Percentiles rank a stretch among this genome's conserved stretches.
Conservation (phyloP, 768 basidiomycete species). For the Suillus ampliporus region DNA sequence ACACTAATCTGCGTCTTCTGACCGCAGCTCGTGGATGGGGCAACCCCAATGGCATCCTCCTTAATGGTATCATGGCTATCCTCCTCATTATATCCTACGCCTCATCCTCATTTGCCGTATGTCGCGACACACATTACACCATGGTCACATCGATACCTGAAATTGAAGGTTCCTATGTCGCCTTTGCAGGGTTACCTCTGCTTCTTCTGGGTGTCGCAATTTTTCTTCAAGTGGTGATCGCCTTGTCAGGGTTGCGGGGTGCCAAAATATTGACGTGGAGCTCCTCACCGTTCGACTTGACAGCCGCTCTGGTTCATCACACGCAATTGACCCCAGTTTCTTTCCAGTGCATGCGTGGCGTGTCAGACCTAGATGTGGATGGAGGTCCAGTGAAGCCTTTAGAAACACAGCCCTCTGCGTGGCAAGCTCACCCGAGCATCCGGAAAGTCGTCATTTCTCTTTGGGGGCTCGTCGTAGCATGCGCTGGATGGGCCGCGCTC, state of each 20-base stretch:
- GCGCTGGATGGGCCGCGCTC: slow-evolving; percentile 28
- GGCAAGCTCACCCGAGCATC: slow-evolving; percentile 29
- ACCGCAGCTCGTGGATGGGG: slow-evolving; percentile 23
- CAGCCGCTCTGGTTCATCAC: slow-evolving; percentile 36
- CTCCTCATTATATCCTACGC: slow-evolving; percentile 36
- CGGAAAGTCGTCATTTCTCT: slow-evolving; percentile 26
- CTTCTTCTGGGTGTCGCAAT: slow-evolving; percentile 33
- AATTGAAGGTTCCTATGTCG: no score
- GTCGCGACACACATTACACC: no score
- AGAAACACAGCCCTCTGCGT: slow-evolving; percentile 30
- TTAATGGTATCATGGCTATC: slow-evolving; percentile 28
- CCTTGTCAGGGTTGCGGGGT: slow-evolving; percentile 24
- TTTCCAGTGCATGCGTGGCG: slow-evolving; percentile 32
- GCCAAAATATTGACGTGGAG: slow-evolving; percentile 38
- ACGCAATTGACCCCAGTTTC: slow-evolving; percentile 25
- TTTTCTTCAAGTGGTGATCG: slow-evolving; percentile 28
- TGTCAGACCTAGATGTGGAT: slow-evolving; percentile 14
- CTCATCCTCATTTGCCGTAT: slow-evolving; percentile 20
- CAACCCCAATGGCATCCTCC: slow-evolving; percentile 29
- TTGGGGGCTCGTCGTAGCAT: slow-evolving; percentile 28
- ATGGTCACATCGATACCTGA: no score
- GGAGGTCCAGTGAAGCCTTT: slow-evolving; percentile 23
- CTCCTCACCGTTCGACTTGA: slow-evolving; percentile 35
- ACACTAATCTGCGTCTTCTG: slow-evolving; percentile 36
- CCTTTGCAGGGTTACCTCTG: slow-evolving; percentile 32